Conservation (phyloP, 1,139 yeast genomes). For the Kodamaea suecica region DNA sequence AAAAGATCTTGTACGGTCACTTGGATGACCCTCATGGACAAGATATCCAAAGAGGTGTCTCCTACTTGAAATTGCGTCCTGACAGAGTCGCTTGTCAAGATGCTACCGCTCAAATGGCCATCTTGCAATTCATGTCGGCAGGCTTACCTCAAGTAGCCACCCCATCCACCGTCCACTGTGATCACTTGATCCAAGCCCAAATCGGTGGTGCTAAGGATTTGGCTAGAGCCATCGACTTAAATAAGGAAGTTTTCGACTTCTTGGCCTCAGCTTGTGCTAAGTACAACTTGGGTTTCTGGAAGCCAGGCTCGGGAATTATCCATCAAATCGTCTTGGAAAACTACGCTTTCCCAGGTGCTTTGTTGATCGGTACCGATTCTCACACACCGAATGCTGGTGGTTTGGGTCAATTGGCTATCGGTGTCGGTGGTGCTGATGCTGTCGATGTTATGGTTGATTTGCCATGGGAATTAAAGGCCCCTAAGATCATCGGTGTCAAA, state of each 20-base stretch:
- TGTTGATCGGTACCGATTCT: conserved; percentile 96
- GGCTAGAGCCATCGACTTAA: conserved; percentile 86
- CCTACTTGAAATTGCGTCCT: conserved; percentile 95
- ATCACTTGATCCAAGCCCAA: conserved; percentile 98
- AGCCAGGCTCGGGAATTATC: conserved; percentile 98
- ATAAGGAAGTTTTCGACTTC: conserved; percentile 97
- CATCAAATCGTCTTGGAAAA: conserved; percentile 97
- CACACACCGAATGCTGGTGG: conserved; percentile 99
- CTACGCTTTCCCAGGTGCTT: conserved; percentile 97
- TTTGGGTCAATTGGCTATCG: conserved; percentile 96
- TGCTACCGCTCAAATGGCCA: conserved; percentile 99
- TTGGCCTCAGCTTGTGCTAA: conserved; percentile 92
- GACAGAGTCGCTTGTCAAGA: conserved; percentile 99
- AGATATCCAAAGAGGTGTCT: conserved; percentile 93
- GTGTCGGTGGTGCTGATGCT: conserved; percentile 99
- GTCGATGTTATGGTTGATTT: conserved; percentile 95
- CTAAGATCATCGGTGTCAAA: conserved; percentile 95
- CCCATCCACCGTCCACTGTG: conserved; percentile 98
- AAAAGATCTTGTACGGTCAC: conserved; percentile 93
- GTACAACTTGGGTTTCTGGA: conserved; percentile 99
- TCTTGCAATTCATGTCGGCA: conserved; percentile 96
- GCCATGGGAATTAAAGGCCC: conserved; percentile 99
- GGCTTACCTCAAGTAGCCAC: conserved; percentile 93
- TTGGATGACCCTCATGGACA: conserved; percentile 94
- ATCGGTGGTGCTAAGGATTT: conserved; percentile 90